These are phyloP conservation scores for Digitaria exilis DNA, from an alignment of 202 grass and related monocot species.

Conservation along the genomic window DNA sequence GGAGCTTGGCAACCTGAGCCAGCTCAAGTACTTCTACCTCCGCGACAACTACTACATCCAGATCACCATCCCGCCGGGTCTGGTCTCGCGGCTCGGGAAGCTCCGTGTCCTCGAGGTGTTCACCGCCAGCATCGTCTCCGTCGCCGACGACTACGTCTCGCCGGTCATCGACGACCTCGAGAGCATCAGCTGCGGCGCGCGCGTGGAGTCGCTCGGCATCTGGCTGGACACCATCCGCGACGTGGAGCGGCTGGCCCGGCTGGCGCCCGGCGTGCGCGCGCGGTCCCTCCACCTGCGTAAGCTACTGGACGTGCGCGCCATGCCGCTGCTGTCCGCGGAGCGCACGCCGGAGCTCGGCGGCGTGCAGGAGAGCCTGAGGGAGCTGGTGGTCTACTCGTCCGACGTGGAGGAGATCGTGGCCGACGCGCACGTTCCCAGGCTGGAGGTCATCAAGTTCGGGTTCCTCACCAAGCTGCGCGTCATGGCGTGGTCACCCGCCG, in stretches of 20 bases:
- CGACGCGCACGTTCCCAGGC: constrained; percentile 34
- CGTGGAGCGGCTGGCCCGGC: constrained; percentile 42
- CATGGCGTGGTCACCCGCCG: constrained; percentile 43
- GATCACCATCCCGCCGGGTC: constrained; percentile 49
- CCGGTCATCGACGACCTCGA: constrained; percentile 57
- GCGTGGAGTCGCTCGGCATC: constrained; percentile 32
- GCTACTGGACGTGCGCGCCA: constrained; percentile 23
- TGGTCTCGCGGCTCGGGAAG: constrained; percentile 42
- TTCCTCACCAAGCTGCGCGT: constrained; percentile 46
- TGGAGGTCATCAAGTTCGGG: constrained; percentile 56
- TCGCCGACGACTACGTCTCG: constrained; percentile 50
- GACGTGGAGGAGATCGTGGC: constrained; percentile 52
- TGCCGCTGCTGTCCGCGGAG: constrained; percentile 47
- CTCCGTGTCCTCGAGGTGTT: constrained; percentile 54
- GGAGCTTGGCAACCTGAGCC: constrained; percentile 49
- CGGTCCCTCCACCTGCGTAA: constrained; percentile 57
- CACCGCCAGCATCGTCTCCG: constrained; percentile 61
- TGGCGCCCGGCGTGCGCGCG: constrained; percentile 46
- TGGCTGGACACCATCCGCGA: constrained; percentile 52
- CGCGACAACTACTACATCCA: constrained; percentile 65
- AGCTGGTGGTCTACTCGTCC: constrained; percentile 48
- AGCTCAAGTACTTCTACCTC: constrained; percentile 53
- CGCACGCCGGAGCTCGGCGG: constrained; percentile 41
- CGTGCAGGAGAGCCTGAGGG: constrained; percentile 48
- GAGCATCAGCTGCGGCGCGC: constrained; percentile 39